phyloP scores from a whole-genome alignment of 2,329 filamentous ascomycete genomes.

The Lomentospora prolificans region DNA sequence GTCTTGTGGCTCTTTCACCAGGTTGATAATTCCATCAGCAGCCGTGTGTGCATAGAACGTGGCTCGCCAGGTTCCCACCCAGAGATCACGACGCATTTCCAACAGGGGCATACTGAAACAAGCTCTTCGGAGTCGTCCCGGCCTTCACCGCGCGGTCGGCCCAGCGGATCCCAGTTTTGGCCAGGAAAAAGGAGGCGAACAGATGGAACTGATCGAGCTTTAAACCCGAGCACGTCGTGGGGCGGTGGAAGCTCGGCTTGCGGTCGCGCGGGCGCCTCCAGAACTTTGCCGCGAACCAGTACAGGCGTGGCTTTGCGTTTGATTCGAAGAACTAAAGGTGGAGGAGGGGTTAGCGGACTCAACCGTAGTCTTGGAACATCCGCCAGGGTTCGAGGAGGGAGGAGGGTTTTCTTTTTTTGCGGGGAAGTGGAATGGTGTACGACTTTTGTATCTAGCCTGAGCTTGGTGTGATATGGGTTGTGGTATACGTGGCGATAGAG shows the following conservation, averaged over 20 bases:
- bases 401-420: not conserved
- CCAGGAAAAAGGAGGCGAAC: slow-evolving; percentile 48
- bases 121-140: slow-evolving; percentile 19
- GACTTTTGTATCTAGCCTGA: no score
- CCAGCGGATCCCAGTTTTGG: slow-evolving; percentile 51
- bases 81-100: slow-evolving; percentile 22
- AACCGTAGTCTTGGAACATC: no score
- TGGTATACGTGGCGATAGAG: not conserved
- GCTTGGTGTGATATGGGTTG: no score
- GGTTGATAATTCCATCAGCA: no score
- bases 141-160: slow-evolving; percentile 35
- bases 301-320: slow-evolving; percentile 45
- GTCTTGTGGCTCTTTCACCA: no score
- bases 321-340: slow-evolving; percentile 57
- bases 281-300: slow-evolving; percentile 48
- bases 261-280: slow-evolving; percentile 29
- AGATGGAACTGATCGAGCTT: slow-evolving; percentile 34
- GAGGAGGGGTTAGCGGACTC: no score
- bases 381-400: no score
- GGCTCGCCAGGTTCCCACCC: no score
- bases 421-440: not conserved
- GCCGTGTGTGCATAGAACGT: no score
- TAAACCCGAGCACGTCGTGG: slow-evolving; percentile 25
- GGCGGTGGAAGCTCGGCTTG: slow-evolving; percentile 26
- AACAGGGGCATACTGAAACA: slow-evolving; percentile 37